Conservation (phyloP, 768 basidiomycete genomes). For the Botryobasidium botryosum region DNA sequence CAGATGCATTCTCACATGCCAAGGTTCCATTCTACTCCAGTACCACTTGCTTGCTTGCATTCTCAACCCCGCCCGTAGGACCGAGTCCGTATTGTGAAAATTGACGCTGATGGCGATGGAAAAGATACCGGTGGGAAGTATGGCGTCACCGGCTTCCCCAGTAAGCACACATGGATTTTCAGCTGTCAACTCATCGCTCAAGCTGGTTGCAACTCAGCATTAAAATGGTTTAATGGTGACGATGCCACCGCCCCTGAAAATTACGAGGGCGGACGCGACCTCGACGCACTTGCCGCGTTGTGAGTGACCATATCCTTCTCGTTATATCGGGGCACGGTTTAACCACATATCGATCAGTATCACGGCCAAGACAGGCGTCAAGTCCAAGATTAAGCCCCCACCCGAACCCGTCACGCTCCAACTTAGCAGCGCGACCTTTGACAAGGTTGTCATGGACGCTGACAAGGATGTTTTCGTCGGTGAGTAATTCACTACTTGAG, state of each 20-base stretch:
- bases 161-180: too few relatives aligned
- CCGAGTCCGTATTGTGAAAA: constrained; percentile 78
- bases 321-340: neutral
- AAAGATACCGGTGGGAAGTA: constrained; percentile 55
- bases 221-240: constrained; percentile 77
- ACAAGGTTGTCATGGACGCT: constrained; percentile 50
- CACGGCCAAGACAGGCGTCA: constrained; percentile 54
- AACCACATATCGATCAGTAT: constrained; percentile 32
- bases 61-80: constrained; percentile 21
- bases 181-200: too few relatives aligned
- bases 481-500: constrained; percentile 41
- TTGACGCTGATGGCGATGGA: constrained; percentile 82
- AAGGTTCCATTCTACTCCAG: constrained; percentile 19
- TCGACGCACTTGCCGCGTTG: constrained; percentile 62
- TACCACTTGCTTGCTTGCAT: neutral
- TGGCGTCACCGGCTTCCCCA: constrained; percentile 73
- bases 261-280: constrained; percentile 65
- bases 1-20: constrained; percentile 62
- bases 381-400: constrained; percentile 76
- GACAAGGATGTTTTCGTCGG: constrained; percentile 68
- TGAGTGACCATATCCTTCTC: constrained; percentile 24
- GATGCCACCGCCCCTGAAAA: constrained; percentile 37
- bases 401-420: constrained; percentile 52
- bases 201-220: constrained; percentile 28
- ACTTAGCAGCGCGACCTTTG: constrained; percentile 57